Base-by-base conservation (phyloP, 495 filamentous ascomycete genomes). In the Xylaria longipes region DNA sequence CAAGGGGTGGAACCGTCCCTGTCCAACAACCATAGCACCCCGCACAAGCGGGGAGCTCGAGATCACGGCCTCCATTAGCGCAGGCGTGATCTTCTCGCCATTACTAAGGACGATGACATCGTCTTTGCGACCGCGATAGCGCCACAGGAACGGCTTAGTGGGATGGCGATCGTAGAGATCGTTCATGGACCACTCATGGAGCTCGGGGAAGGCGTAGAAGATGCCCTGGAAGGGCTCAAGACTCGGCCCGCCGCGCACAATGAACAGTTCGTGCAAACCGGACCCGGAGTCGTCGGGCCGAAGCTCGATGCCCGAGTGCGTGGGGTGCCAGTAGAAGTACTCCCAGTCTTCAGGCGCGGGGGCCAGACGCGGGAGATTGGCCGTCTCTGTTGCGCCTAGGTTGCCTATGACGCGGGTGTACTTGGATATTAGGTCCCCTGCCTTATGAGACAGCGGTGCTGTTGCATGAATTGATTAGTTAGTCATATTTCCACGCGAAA, bases 91-190 rank as follows among this genome's bases (percentile, higher is more conserved):
- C 72, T 88, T 89, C 70, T 88, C 83, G 20, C 85, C 87, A 70
- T 85, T 87, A 5, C 74, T 78, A 25, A 89, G 78, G 0, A 87
- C 84, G 65, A 90, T 83, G 6, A 88, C 69, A 71, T 89, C 87
- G 70, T 89, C 86, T 1, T 65, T 48, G 22, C 87, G 77, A 0
- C 84, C 82, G 31, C 66, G 45, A 58, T 81, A 84, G 3, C 68
- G 64, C 84, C 84, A 89, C 3, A 80, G 67, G 14, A 75, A 67
- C 0, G 79, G 73, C 37, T 81, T 75, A 0, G 75, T 72, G 0
- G 84, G 80, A 69, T 87, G 84, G 35, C 72, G 73, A 3, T 73
- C 67, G 62, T 80, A 90, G 0, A 89, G 80, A 74, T 89, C 86
- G 39, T 80, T 81, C 27, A 80, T 85, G 17, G 73, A 69, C 65